Conservation (phyloP, 2,329 filamentous ascomycete species). For the Fusarium sp. region DNA sequence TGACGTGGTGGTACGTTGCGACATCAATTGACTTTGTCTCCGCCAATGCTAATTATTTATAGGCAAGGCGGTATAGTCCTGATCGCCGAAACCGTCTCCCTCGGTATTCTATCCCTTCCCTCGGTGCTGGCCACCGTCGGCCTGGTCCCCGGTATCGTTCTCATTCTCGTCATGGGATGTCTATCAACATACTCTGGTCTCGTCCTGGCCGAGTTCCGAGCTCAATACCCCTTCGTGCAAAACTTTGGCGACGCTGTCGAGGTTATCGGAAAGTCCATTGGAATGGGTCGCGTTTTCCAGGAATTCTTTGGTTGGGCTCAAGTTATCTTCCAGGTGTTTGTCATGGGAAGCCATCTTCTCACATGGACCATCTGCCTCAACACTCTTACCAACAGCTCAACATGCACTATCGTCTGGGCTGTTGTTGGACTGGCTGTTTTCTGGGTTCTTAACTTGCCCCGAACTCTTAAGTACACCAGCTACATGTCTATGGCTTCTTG, state of each 20-base stretch:
- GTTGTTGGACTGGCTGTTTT: conserved; percentile 72
- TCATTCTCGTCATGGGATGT: conserved; percentile 77
- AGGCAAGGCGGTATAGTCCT: conserved; percentile 63
- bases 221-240: conserved; percentile 77
- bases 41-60: not conserved
- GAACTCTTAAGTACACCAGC: conserved; percentile 74
- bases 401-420: conserved; percentile 76
- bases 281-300: conserved; percentile 68
- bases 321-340: conserved; percentile 75
- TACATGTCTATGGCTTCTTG: conserved; percentile 76
- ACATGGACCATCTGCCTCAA: conserved; percentile 79
- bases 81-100: conserved; percentile 62
- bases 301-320: conserved; percentile 73
- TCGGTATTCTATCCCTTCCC: conserved; percentile 79
- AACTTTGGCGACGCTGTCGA: conserved; percentile 77
- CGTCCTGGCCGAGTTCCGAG: conserved; percentile 76
- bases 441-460: conserved; percentile 71
- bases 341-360: conserved; percentile 79
- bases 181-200: conserved; percentile 76
- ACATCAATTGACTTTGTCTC: fast-evolving
- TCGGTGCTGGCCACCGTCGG: conserved; percentile 81
- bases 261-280: conserved; percentile 64
- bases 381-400: conserved; percentile 70
- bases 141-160: conserved; percentile 79
- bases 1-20: conserved; percentile 57